phyloP scores from a whole-genome alignment of 192 early-diverging fungal species.

The Gamsiella multidivaricata region DNA sequence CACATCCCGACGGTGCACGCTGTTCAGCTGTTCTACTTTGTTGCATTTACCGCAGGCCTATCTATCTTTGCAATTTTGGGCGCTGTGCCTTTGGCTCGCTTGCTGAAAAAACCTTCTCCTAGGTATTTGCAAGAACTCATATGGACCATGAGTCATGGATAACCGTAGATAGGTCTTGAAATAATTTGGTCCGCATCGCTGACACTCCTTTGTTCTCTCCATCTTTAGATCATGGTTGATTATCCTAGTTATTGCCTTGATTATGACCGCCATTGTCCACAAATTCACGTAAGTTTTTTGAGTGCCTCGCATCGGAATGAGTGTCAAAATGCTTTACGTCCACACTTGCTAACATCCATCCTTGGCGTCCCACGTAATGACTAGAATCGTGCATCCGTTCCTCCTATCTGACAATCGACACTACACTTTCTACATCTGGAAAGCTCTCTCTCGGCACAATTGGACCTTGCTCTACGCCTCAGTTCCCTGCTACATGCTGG shows the following conservation, averaged over 20 bases:
- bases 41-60: slow-evolving; percentile 65
- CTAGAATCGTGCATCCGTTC: slow-evolving; percentile 92
- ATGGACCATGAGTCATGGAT: too few relatives aligned
- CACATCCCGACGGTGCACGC: slow-evolving; percentile 84
- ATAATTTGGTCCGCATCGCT: slow-evolving; percentile 12
- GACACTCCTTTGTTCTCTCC: background rate
- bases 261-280: slow-evolving; percentile 58
- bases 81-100: slow-evolving; percentile 39
- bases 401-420: slow-evolving; percentile 95
- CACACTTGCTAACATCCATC: too few relatives aligned
- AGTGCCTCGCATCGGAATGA: background rate
- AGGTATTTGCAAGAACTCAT: slow-evolving; percentile 3
- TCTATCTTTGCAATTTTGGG: slow-evolving; percentile 59
- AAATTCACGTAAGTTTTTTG: slow-evolving; percentile 67
- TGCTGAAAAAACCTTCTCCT: slow-evolving; percentile 19
- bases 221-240: slow-evolving; percentile 5
- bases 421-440: slow-evolving; percentile 96
- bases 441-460: slow-evolving; percentile 74
- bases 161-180: background rate
- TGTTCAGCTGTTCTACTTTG: slow-evolving; percentile 90
- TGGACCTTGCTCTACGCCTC: slow-evolving; percentile 65
- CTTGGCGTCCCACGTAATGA: too few relatives aligned
- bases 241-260: background rate
- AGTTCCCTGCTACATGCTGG: slow-evolving; percentile 73
- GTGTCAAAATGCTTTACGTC: background rate